phyloP scores from a whole-genome alignment of 805 yeast genomes.

The Candida silvatica region DNA sequence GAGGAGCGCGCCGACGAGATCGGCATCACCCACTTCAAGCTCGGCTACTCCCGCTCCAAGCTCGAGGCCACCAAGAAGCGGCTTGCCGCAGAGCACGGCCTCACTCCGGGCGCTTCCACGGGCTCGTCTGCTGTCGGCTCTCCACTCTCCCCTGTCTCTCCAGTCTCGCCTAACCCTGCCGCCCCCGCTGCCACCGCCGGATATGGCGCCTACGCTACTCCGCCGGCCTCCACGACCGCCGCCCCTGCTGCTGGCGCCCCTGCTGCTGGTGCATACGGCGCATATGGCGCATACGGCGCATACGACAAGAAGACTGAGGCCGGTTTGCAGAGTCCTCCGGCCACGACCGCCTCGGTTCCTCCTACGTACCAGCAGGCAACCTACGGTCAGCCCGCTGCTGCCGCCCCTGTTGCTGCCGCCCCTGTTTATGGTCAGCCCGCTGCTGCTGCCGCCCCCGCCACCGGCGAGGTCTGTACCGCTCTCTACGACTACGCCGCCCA shows the following conservation, averaged over 20 bases:
- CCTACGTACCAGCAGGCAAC: slow-evolving; percentile 20
- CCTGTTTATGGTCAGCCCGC: slow-evolving; percentile 7
- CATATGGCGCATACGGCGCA: slow-evolving; percentile 14
- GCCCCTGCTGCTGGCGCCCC: slow-evolving; percentile 19
- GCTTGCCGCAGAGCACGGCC: slow-evolving; percentile 40
- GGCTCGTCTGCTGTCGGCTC: slow-evolving; percentile 4
- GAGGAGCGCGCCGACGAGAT: slow-evolving; percentile 86
- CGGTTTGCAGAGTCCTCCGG: slow-evolving; percentile 5
- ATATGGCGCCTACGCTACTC: slow-evolving; percentile 4
- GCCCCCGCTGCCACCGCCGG: slow-evolving; percentile 22
- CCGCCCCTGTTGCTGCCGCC: slow-evolving; percentile 3
- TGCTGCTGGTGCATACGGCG: slow-evolving; percentile 10
- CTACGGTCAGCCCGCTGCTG: slow-evolving; percentile 17
- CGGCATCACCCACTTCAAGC: slow-evolving; percentile 83
- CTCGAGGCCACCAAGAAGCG: slow-evolving; percentile 77
- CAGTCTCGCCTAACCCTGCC: slow-evolving; percentile 23
- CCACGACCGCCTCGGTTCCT: slow-evolving; percentile 25
- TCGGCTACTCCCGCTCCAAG: slow-evolving; percentile 81
- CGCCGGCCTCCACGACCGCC: slow-evolving; percentile 3
- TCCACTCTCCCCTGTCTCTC: slow-evolving; percentile 19
- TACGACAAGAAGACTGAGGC: slow-evolving; percentile 19
- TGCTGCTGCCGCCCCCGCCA: slow-evolving; percentile 24
- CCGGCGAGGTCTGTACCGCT: slow-evolving; percentile 70
- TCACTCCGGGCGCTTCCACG: slow-evolving; percentile 28
- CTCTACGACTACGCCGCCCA: slow-evolving; percentile 88